Percentiles rank a stretch among this genome's conserved stretches.
Evolutionary conservation across 768 basidiomycete genomes (phyloP).

Genomic region (Gymnopilus dilepis): DNA sequence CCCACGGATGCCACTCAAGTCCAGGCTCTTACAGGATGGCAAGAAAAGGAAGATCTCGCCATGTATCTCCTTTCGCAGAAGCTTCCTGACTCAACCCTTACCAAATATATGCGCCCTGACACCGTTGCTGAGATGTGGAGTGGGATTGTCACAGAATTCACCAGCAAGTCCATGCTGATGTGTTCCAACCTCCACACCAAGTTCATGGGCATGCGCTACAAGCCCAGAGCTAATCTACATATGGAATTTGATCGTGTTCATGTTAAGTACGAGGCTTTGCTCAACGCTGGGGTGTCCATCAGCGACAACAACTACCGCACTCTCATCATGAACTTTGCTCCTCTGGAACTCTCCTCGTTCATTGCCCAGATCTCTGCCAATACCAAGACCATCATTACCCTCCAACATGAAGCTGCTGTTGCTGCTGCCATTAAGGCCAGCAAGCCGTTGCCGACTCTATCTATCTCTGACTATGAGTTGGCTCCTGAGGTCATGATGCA

Average conservation of each 20-base stretch:
- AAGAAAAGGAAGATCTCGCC: slow-evolving; percentile 7
- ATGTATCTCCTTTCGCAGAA: slow-evolving; percentile 8
- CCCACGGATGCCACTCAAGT: background rate
- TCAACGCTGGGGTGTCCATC: slow-evolving; percentile 3
- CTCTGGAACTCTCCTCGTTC: slow-evolving; percentile 2
- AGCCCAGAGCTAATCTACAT: background rate
- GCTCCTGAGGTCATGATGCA: slow-evolving; percentile 3
- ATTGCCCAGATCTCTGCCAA: slow-evolving; percentile 8
- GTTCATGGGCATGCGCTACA: slow-evolving; percentile 6
- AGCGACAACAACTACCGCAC: slow-evolving; percentile 5
- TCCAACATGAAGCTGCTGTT: background rate
- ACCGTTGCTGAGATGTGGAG: background rate
- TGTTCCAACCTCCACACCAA: slow-evolving; percentile 3
- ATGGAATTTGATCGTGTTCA: background rate
- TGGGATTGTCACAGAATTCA: background rate
- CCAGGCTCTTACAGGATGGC: background rate
- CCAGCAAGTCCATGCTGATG: slow-evolving; percentile 1
- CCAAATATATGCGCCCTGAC: background rate
- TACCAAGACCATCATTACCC: slow-evolving; percentile 2
- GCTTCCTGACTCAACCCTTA: slow-evolving; percentile 1
- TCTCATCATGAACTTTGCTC: slow-evolving; percentile 5
- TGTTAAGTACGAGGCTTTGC: background rate
- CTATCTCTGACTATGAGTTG: background rate
- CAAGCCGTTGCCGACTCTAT: background rate
- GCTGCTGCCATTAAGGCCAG: background rate